Evolutionary conservation across 148 eudicot genomes (phyloP).

Genomic region (Pharnaceum exiguum): DNA sequence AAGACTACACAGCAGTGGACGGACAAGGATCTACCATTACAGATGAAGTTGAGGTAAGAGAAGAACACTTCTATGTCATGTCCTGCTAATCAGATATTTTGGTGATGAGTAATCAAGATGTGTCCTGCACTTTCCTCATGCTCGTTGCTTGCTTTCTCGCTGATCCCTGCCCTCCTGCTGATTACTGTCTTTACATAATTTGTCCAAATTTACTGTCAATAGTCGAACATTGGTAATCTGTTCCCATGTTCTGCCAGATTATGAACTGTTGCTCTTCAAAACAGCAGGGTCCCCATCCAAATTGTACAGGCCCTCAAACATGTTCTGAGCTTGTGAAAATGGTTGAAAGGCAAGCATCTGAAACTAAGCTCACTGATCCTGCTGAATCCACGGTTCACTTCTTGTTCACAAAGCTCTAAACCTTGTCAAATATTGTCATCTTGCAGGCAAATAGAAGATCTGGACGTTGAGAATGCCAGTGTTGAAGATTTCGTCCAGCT

Average conservation of each 20-base stretch:
- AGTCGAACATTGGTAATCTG: too few relatives aligned
- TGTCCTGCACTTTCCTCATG: too few relatives aligned
- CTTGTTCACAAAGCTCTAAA: not conserved
- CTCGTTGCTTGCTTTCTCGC: too few relatives aligned
- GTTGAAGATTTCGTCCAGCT: constrained; percentile 32
- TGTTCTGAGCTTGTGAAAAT: constrained; percentile 32
- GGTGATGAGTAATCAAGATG: too few relatives aligned
- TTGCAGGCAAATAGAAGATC: constrained; percentile 30
- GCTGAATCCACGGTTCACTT: not conserved
- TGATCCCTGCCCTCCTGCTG: too few relatives aligned
- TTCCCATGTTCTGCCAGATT: not conserved
- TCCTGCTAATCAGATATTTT: too few relatives aligned
- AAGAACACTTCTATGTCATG: not conserved
- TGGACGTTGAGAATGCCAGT: constrained; percentile 28
- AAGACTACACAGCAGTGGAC: constrained; percentile 8
- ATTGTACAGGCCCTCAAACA: constrained; percentile 12
- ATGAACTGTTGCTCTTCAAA: not conserved
- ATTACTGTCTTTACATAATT: too few relatives aligned
- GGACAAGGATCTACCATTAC: constrained; percentile 1
- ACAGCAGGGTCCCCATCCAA: constrained; percentile 12
- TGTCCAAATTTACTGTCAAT: too few relatives aligned
- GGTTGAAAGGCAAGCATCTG: constrained; percentile 36
- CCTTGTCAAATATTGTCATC: not conserved
- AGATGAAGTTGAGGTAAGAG: constrained; percentile 16
- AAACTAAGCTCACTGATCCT: not conserved